phyloP scores from a whole-genome alignment of 2,329 filamentous ascomycete genomes.

The Penicillium nordicum region DNA sequence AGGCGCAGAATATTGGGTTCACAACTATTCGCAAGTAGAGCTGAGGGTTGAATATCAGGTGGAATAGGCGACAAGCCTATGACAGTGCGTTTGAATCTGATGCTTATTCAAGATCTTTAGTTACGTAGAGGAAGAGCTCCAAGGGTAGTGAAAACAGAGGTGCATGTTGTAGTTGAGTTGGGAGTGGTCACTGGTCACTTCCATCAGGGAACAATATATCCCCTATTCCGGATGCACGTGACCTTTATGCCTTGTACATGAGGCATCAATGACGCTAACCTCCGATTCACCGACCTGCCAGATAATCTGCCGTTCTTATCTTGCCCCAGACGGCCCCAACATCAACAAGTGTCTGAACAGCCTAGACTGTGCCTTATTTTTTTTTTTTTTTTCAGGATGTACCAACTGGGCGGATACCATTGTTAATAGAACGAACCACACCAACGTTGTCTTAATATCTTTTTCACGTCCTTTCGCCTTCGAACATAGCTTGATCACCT shows the following conservation, averaged over 20 bases:
- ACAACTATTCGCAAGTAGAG: not conserved
- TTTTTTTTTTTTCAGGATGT: not conserved
- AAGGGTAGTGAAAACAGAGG: not conserved
- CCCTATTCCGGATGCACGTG: not conserved
- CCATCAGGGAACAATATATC: not conserved
- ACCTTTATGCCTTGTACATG: not conserved
- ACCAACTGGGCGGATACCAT: not conserved
- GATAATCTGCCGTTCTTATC: conserved; percentile 12
- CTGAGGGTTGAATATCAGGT: not conserved
- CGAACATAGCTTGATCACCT: not conserved
- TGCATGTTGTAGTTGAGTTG: not conserved
- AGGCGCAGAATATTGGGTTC: not conserved
- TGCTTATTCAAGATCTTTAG: not conserved
- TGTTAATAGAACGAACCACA: not conserved
- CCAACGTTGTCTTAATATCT: not conserved
- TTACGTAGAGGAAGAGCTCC: not conserved
- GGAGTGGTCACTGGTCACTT: not conserved
- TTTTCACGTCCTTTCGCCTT: not conserved
- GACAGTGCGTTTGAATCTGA: not conserved
- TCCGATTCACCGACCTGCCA: conserved; percentile 9
- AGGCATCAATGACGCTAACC: conserved; percentile 7
- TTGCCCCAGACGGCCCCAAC: conserved; percentile 4
- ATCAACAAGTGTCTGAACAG: not conserved
- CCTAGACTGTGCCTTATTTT: not conserved
- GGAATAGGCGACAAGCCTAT: not conserved